Evolutionary conservation across 2,329 filamentous ascomycete genomes (phyloP), one percentile per base, ranked within the genome.

Genomic region (Neofusicoccum ribis): DNA sequence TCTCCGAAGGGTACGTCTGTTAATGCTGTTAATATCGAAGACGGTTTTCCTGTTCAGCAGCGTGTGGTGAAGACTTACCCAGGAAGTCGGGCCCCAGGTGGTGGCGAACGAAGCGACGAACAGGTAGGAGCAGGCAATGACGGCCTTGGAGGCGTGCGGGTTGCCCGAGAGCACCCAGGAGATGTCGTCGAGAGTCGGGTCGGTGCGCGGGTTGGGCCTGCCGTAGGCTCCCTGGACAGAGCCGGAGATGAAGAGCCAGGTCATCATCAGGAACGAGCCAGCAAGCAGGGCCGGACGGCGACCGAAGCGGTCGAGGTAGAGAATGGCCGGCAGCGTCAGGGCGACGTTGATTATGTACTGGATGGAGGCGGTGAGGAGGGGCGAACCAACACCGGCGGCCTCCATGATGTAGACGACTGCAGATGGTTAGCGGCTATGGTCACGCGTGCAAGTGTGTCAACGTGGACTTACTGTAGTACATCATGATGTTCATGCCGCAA

Each of bases 81-180:
- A 83, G 20, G 76, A 79, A 23, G 79, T 77, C 1, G 82, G 81
- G 9, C 80, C 81, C 83, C 83, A 85, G 9, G 82, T 81, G 36
- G 81, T 79, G 0, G 87, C 86, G 68, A 84, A 89, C 2, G 83
- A 84, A 8, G 85, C 86, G 5, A 89, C 86, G 69, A 88, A 88
- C 8, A 89, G 81, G 69, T 88, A 89, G 2, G 85, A 86, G 74
- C 82, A 85, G 23, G 86, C 84, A 36, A 84, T 83, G 39, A 90
- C 82, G 15, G 82, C 88, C 50, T 82, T 83, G 1, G 86, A 85
- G 1, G 84, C 84, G 5, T n/a, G 5, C 0, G 79, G 73, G 66
- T 81, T 71, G 47, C 77, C 70, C 20, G 15, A 15, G n/a, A 87
- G 78, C 37, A 85, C 76, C 84, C 84, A 87, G 36, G 81, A 83